Conservation (phyloP, 192 early-diverging fungal genomes). For the Coemansia interrupta region DNA sequence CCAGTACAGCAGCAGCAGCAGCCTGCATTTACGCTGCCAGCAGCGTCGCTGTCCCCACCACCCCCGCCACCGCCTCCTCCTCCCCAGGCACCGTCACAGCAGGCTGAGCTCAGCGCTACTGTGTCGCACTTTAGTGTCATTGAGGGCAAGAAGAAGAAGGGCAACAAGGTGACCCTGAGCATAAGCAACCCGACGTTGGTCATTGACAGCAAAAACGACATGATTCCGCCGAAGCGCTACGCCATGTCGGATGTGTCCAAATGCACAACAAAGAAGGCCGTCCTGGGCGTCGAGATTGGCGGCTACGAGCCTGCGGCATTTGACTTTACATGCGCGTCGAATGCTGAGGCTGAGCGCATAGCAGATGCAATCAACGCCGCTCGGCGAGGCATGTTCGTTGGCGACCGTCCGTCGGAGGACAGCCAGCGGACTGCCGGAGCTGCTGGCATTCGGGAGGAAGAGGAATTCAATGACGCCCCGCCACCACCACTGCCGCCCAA, state of each 20-base stretch:
- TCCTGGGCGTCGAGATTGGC: slow-evolving; percentile 61
- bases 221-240: slow-evolving; percentile 45
- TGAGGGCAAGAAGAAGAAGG: slow-evolving; percentile 73
- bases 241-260: slow-evolving; percentile 58
- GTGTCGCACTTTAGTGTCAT: slow-evolving; percentile 43
- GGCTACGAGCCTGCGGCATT: slow-evolving; percentile 56
- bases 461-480: neutral
- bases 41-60: slow-evolving; percentile 6
- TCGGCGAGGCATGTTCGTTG: slow-evolving; percentile 53
- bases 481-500: slow-evolving; percentile 31
- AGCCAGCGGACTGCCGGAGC: slow-evolving; percentile 1
- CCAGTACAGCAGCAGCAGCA: slow-evolving; percentile 4
- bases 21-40: slow-evolving; percentile 5
- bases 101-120: slow-evolving; percentile 2
- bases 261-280: slow-evolving; percentile 62
- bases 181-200: slow-evolving; percentile 62
- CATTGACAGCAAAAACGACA: slow-evolving; percentile 58
- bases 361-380: slow-evolving; percentile 61
- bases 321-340: slow-evolving; percentile 62
- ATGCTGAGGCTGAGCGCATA: slow-evolving; percentile 66
- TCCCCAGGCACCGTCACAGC: slow-evolving; percentile 1
- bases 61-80: slow-evolving; percentile 5
- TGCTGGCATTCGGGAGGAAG: neutral
- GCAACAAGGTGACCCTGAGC: slow-evolving; percentile 64
- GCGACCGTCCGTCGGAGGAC: slow-evolving; percentile 19